phyloP scores from a whole-genome alignment of 305 asterid species.

The Fraxinus nigra region DNA sequence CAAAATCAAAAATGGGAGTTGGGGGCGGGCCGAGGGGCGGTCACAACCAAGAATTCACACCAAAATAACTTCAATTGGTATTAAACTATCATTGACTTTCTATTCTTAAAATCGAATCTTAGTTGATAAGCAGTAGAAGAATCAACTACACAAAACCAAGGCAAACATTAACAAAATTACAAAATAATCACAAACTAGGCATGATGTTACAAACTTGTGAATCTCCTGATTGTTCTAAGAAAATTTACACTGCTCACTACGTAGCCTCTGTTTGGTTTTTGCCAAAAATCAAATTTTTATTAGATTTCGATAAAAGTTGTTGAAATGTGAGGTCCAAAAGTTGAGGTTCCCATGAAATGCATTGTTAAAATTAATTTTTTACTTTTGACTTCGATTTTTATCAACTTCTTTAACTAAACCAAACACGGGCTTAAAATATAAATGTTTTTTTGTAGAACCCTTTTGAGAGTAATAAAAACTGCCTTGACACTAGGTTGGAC shows the following conservation, averaged over 20 bases:
- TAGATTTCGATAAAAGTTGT: background rate
- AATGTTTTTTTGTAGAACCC: background rate
- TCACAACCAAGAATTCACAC: background rate
- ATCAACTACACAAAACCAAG: slow-evolving; percentile 9
- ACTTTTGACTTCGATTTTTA: background rate
- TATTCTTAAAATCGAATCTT: background rate
- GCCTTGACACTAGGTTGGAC: background rate
- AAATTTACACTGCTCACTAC: background rate
- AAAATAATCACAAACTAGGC: background rate
- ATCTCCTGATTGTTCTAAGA: background rate
- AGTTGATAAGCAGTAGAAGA: background rate
- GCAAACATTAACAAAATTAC: background rate
- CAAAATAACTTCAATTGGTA: background rate
- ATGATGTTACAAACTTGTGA: background rate
- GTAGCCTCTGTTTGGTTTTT: background rate
- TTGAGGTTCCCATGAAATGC: background rate
- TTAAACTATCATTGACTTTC: background rate
- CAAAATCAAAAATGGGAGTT: background rate
- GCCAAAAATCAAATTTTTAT: background rate
- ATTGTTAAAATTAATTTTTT: background rate
- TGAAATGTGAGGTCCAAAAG: background rate
- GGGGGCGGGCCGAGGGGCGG: background rate
- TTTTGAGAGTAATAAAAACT: background rate
- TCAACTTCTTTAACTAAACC: background rate
- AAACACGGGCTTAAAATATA: background rate